phyloP scores from a whole-genome alignment of 1,139 yeast genomes.

The Saccharomycopsis hybrid region DNA sequence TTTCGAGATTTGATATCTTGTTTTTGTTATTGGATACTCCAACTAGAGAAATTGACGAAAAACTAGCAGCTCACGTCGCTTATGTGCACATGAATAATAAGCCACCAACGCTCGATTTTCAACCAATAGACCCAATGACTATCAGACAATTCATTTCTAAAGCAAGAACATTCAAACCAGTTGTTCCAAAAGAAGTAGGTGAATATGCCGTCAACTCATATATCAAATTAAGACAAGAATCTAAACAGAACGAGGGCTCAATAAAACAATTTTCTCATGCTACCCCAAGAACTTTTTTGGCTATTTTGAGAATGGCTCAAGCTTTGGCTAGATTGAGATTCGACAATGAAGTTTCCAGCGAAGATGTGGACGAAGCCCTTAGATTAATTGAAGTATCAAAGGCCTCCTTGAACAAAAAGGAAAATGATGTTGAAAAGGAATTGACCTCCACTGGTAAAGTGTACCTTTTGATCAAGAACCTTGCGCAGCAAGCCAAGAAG shows the following conservation, averaged over 20 bases:
- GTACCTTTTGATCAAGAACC: constrained; percentile 49
- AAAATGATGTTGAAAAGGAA: constrained; percentile 31
- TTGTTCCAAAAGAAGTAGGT: constrained; percentile 79
- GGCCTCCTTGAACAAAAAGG: constrained; percentile 62
- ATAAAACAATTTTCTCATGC: constrained; percentile 81
- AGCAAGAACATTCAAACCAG: constrained; percentile 83
- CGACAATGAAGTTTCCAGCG: constrained; percentile 58
- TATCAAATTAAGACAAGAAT: constrained; percentile 87
- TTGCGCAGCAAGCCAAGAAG: constrained; percentile 38
- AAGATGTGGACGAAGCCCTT: constrained; percentile 94
- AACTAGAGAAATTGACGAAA: constrained; percentile 57
- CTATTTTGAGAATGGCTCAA: constrained; percentile 87
- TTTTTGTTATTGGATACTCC: constrained; percentile 77
- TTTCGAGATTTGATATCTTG: constrained; percentile 84
- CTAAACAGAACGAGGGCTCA: constrained; percentile 70
- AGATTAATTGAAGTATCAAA: constrained; percentile 82
- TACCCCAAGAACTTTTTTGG: constrained; percentile 91
- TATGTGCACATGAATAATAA: constrained; percentile 79
- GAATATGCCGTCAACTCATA: constrained; percentile 84
- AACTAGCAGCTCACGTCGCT: constrained; percentile 88
- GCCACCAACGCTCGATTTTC: constrained; percentile 73
- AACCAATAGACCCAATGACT: constrained; percentile 71
- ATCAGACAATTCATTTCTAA: constrained; percentile 84
- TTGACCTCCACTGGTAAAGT: constrained; percentile 52
- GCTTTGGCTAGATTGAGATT: constrained; percentile 90